Evolutionary conservation across 1,284 basidiomycete species (phyloP).

Genomic region (Ganoderma multipileum): DNA sequence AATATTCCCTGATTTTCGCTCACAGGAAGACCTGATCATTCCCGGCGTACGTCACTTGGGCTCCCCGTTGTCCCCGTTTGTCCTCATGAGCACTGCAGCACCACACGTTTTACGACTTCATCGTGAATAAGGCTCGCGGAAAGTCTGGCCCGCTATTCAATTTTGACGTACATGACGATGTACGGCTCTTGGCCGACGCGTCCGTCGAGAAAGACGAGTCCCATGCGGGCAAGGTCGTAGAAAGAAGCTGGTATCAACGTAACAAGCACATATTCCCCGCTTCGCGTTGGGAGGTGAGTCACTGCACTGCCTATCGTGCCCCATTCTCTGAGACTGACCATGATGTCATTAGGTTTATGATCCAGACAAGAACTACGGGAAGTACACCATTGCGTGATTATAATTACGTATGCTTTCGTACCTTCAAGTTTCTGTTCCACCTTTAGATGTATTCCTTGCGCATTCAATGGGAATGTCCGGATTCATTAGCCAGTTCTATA

Average conservation of each 20-base stretch:
- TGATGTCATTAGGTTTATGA: slow-evolving; percentile 75
- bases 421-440: background rate
- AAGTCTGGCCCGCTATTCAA: slow-evolving; percentile 98
- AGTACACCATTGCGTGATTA: slow-evolving; percentile 77
- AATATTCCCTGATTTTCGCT: slow-evolving; percentile 13
- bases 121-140: slow-evolving; percentile 96
- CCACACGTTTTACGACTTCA: slow-evolving; percentile 98
- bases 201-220: slow-evolving; percentile 98
- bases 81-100: slow-evolving; percentile 63
- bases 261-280: slow-evolving; percentile 99
- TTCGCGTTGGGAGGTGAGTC: slow-evolving; percentile 89
- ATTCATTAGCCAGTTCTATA: background rate
- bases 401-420: background rate
- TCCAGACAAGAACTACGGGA: slow-evolving; percentile 90
- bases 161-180: slow-evolving; percentile 99
- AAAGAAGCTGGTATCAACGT: slow-evolving; percentile 94
- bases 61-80: slow-evolving; percentile 16
- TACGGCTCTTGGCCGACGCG: slow-evolving; percentile 94
- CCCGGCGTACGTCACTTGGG: slow-evolving; percentile 72
- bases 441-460: background rate
- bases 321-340: background rate
- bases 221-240: slow-evolving; percentile 98
- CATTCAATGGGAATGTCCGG: background rate
- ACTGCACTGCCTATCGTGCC: background rate
- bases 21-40: slow-evolving; percentile 92